Conservation (phyloP, 345 rosid species). For the Salix caprea region DNA sequence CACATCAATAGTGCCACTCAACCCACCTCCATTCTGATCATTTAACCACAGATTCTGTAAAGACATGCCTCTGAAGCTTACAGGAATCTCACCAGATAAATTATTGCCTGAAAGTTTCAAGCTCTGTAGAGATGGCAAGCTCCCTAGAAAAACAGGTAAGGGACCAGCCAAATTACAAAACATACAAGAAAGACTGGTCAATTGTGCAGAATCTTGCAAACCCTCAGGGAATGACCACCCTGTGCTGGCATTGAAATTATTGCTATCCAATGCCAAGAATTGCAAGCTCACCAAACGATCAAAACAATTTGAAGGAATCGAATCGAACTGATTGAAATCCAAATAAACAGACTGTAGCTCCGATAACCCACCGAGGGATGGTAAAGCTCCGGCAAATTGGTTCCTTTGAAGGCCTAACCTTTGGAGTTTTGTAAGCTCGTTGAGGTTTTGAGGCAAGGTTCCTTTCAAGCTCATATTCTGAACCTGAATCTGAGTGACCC, state of each 20-base stretch:
- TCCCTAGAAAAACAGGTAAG: constrained; percentile 63
- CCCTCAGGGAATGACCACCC: constrained; percentile 64
- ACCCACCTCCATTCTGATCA: constrained; percentile 46
- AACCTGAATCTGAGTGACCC: constrained; percentile 64
- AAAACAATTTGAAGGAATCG: constrained; percentile 60
- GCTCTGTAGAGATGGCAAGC: constrained; percentile 43
- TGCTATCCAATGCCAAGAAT: constrained; percentile 57
- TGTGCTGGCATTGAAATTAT: constrained; percentile 44
- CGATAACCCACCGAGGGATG: constrained; percentile 54
- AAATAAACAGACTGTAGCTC: constrained; percentile 42
- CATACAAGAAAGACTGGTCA: constrained; percentile 55
- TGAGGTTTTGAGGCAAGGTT: constrained; percentile 53
- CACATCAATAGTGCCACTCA: constrained; percentile 56
- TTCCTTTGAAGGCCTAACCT: constrained; percentile 62
- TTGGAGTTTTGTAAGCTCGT: constrained; percentile 48
- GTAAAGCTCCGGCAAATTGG: constrained; percentile 52
- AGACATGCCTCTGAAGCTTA: constrained; percentile 35
- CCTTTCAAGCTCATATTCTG: constrained; percentile 56
- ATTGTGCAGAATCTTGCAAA: constrained; percentile 47
- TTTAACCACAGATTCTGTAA: constrained; percentile 62
- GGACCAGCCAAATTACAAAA: constrained; percentile 63
- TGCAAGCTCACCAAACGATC: constrained; percentile 44
- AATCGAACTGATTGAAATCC: constrained; percentile 56
- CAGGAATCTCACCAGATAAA: constrained; percentile 55
- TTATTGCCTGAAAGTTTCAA: constrained; percentile 49